These are phyloP conservation scores for Diplodia seriata DNA, from an alignment of 2,329 filamentous ascomycete genomes.

Conservation along the genomic window DNA sequence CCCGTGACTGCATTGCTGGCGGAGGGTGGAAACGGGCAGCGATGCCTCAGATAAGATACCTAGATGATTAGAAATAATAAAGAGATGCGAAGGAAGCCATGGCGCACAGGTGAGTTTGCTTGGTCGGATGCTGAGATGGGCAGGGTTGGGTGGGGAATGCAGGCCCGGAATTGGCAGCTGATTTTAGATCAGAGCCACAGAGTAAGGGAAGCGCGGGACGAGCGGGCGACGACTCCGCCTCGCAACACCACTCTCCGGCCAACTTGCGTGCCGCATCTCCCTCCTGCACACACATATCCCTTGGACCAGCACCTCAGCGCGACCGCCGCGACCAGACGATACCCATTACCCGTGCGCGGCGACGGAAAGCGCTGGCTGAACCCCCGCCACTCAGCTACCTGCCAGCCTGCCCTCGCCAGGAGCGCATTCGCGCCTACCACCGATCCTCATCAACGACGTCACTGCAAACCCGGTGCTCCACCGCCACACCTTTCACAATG, in stretches of 20 bases:
- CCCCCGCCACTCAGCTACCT: slow-evolving; percentile 13
- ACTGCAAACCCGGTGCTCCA: slow-evolving; percentile 31
- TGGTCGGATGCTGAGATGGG: not conserved
- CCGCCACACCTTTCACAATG: slow-evolving; percentile 38
- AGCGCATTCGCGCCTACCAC: slow-evolving; percentile 30
- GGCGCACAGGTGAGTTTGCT: not conserved
- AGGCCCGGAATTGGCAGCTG: slow-evolving; percentile 16
- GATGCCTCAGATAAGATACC: slow-evolving; percentile 13
- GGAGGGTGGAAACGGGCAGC: slow-evolving; percentile 2
- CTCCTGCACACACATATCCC: not conserved
- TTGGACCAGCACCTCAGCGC: slow-evolving; percentile 2
- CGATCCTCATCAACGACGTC: slow-evolving; percentile 31
- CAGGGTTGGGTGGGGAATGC: slow-evolving; percentile 18
- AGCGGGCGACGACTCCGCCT: slow-evolving; percentile 33
- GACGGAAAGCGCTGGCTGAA: slow-evolving; percentile 8
- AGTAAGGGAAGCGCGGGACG: slow-evolving; percentile 24
- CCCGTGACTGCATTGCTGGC: slow-evolving; percentile 12
- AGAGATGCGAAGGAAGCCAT: not conserved
- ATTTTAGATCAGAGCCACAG: slow-evolving; percentile 25
- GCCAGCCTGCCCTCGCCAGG: slow-evolving; percentile 21
- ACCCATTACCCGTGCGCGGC: slow-evolving; percentile 5
- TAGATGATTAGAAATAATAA: slow-evolving; percentile 15
- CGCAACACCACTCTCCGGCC: slow-evolving; percentile 11
- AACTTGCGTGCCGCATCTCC: slow-evolving; percentile 12
- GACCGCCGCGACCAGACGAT: not conserved